phyloP scores from a whole-genome alignment of 2,329 filamentous ascomycete species.

The Colletotrichum sp. region DNA sequence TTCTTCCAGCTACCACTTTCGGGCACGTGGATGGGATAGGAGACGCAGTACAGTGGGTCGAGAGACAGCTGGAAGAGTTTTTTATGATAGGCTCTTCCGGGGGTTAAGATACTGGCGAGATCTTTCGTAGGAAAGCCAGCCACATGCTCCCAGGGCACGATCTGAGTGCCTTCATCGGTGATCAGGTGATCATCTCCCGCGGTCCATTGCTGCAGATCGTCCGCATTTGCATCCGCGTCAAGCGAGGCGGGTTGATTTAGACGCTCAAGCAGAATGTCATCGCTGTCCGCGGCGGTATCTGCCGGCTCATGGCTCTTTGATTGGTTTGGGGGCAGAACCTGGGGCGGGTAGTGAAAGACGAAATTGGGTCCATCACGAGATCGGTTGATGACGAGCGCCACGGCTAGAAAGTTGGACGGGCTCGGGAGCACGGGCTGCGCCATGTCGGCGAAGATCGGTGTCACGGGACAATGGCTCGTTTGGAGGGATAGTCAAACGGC shows the following conservation, averaged over 20 bases:
- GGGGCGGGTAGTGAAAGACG: conserved; percentile 88
- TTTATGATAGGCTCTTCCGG: conserved; percentile 79
- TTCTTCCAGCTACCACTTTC: conserved; percentile 81
- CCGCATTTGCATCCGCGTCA: conserved; percentile 33
- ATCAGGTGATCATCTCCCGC: conserved; percentile 59
- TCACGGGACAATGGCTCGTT: not conserved
- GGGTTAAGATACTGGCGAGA: conserved; percentile 80
- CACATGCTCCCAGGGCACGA: conserved; percentile 74
- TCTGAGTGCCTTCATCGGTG: conserved; percentile 60
- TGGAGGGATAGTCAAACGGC: not conserved
- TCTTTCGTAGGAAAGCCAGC: conserved; percentile 78
- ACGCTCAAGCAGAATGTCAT: conserved; percentile 57
- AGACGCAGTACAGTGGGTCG: conserved; percentile 80
- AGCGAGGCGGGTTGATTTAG: conserved; percentile 42
- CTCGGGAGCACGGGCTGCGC: conserved; percentile 55
- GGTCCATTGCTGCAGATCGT: conserved; percentile 50
- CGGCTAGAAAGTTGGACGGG: conserved; percentile 66
- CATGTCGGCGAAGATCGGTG: conserved; percentile 36
- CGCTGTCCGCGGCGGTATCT: conserved; percentile 45
- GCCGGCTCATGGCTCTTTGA: conserved; percentile 37
- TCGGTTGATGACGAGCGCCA: conserved; percentile 76
- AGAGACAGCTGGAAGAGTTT: conserved; percentile 81
- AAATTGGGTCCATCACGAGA: conserved; percentile 81
- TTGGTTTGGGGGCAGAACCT: conserved; percentile 46
- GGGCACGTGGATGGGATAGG: conserved; percentile 82